These are phyloP conservation scores for Phialemoniopsis sp. DNA, from an alignment of 2,329 filamentous ascomycete genomes.

Conservation along the genomic window DNA sequence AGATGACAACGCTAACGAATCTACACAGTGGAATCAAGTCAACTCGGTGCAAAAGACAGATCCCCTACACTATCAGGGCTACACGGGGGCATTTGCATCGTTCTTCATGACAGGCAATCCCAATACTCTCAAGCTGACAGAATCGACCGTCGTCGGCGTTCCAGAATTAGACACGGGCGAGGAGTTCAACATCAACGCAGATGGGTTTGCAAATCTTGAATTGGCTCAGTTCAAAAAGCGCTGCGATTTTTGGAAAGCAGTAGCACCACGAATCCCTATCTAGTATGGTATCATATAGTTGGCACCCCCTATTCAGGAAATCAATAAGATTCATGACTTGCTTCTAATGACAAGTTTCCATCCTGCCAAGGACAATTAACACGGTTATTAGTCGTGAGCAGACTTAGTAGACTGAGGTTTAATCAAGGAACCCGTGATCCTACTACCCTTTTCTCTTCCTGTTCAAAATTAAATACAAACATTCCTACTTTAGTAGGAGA, in stretches of 20 bases:
- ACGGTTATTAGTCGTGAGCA: too few species aligned
- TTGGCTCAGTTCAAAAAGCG: slow-evolving; percentile 34
- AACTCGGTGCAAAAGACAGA: slow-evolving; percentile 47
- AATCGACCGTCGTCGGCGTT: slow-evolving; percentile 33
- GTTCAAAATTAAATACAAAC: too few species aligned
- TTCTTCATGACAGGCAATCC: slow-evolving; percentile 58
- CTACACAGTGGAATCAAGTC: slow-evolving; percentile 48
- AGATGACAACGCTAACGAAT: slow-evolving; percentile 1
- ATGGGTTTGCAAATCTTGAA: slow-evolving; percentile 35
- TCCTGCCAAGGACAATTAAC: too few species aligned
- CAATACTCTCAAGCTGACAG: slow-evolving; percentile 51
- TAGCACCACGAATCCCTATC: too few species aligned
- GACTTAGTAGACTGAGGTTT: too few species aligned
- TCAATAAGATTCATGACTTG: too few species aligned
- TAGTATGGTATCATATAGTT: too few species aligned
- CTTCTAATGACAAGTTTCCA: too few species aligned
- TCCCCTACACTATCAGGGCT: slow-evolving; percentile 50
- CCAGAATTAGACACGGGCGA: slow-evolving; percentile 33
- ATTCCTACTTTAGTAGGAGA: too few species aligned
- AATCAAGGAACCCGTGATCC: too few species aligned
- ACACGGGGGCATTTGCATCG: slow-evolving; percentile 52
- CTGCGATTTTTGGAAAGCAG: slow-evolving; percentile 55
- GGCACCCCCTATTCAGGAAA: too few species aligned
- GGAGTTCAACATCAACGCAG: slow-evolving; percentile 46
- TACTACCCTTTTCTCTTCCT: too few species aligned